phyloP scores from a whole-genome alignment of 2,329 filamentous ascomycete genomes.

The Emergomyces pasteurianus region DNA sequence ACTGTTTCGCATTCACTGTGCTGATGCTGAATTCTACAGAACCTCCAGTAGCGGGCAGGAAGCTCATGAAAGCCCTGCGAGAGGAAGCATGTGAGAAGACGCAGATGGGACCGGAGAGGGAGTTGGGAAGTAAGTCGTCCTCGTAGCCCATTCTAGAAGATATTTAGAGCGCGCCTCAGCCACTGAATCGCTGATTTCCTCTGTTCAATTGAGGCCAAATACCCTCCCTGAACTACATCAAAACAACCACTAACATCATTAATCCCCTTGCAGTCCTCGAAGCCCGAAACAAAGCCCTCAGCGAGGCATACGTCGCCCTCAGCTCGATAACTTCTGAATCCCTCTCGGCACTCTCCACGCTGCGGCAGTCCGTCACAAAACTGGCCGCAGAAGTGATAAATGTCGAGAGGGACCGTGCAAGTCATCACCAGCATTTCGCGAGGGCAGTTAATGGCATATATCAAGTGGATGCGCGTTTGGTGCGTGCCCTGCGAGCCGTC shows the following conservation, averaged over 20 bases:
- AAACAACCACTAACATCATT: background rate
- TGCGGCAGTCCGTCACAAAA: background rate
- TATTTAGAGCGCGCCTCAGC: background rate
- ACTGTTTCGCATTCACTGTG: background rate
- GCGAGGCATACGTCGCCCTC: background rate
- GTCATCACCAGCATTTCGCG: background rate
- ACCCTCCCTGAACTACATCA: background rate
- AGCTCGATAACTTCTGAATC: background rate
- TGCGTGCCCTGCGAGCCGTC: background rate
- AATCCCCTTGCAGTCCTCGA: background rate
- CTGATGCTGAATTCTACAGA: slow-evolving; percentile 7
- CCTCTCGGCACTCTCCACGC: background rate
- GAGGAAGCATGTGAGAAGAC: background rate
- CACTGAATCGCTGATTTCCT: background rate
- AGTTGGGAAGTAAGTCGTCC: background rate
- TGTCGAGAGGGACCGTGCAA: background rate
- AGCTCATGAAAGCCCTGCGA: slow-evolving; percentile 11
- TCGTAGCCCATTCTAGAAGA: background rate
- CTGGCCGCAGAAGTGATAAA: background rate
- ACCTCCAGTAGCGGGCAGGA: slow-evolving; percentile 14
- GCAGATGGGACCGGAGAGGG: background rate
- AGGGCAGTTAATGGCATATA: background rate
- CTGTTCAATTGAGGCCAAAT: background rate
- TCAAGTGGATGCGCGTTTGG: background rate
- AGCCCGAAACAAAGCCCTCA: background rate